Evolutionary conservation across 768 basidiomycete species (phyloP).

Genomic region (Russula sp.): DNA sequence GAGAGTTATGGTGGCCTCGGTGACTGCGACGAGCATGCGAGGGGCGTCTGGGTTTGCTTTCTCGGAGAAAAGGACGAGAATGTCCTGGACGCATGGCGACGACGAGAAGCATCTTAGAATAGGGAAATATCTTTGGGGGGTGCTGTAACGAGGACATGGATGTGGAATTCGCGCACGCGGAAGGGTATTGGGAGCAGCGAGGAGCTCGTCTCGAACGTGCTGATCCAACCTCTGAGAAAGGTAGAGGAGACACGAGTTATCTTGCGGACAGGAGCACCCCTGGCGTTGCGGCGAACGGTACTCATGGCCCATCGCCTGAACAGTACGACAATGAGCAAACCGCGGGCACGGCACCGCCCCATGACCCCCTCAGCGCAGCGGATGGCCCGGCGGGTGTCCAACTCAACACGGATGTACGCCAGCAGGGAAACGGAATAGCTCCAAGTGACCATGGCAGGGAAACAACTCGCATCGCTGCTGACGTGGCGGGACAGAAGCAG

Average conservation of each 20-base stretch:
- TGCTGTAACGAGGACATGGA: constrained; percentile 70
- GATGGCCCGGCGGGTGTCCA: neutral
- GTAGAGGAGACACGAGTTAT: neutral
- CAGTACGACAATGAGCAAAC: neutral
- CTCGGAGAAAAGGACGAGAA: constrained; percentile 73
- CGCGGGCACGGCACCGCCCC: neutral
- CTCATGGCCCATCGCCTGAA: neutral
- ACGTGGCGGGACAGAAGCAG: neutral
- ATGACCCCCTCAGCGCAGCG: neutral
- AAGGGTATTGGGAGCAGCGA: constrained; percentile 17
- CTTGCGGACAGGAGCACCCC: neutral
- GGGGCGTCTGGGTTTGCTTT: constrained; percentile 48
- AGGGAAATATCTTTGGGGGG: constrained; percentile 64
- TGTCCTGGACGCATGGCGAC: constrained; percentile 67
- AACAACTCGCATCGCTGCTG: neutral
- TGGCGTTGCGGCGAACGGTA: too few species aligned
- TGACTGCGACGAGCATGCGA: constrained; percentile 68
- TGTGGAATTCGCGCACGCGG: constrained; percentile 49
- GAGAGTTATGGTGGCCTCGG: constrained; percentile 56
- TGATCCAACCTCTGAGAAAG: neutral
- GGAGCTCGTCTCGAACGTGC: constrained; percentile 21
- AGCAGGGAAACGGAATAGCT: neutral
- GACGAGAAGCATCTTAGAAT: constrained; percentile 70
- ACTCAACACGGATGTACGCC: neutral
- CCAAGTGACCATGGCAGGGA: neutral